These are phyloP conservation scores for Phalaenopsis aphrodite DNA, from an alignment of 106 monocot genomes.

Conservation along the genomic window DNA sequence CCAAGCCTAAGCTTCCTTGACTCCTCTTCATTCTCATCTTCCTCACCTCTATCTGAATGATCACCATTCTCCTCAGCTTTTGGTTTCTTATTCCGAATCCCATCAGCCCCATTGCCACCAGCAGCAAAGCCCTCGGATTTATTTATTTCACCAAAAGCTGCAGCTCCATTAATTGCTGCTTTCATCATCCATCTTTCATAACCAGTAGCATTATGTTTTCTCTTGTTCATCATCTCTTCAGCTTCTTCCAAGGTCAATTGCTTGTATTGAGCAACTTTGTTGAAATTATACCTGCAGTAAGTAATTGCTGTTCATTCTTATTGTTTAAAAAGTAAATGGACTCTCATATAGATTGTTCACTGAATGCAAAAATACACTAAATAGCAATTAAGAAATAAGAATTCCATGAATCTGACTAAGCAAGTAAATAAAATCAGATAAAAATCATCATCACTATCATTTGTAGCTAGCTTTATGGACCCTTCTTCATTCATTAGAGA, in stretches of 20 bases:
- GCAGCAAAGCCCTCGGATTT: slow-evolving; percentile 27
- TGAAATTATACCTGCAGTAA: slow-evolving; percentile 90
- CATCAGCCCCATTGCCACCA: slow-evolving; percentile 24
- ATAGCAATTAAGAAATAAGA: not conserved
- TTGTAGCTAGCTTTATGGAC: not conserved
- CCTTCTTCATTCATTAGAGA: not conserved
- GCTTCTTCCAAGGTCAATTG: slow-evolving; percentile 98
- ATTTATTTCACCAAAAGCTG: slow-evolving; percentile 80
- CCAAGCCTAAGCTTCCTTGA: slow-evolving; percentile 53
- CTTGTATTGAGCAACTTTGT: slow-evolving; percentile 96
- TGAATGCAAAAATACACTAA: not conserved
- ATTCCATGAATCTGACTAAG: not conserved
- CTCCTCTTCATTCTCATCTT: slow-evolving; percentile 70
- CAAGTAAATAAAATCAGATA: not conserved
- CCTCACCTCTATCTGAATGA: slow-evolving; percentile 68
- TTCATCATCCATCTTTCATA: slow-evolving; percentile 99
- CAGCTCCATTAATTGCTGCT: slow-evolving; percentile 87
- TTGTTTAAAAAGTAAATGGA: not conserved
- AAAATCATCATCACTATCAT: not conserved
- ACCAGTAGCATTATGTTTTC: slow-evolving; percentile 75
- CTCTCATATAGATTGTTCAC: not conserved
- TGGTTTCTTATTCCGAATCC: slow-evolving; percentile 45
- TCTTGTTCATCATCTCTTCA: slow-evolving; percentile 97
- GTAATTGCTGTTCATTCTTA: not conserved
- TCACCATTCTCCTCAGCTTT: slow-evolving; percentile 66